Base-by-base conservation (phyloP, 2,329 filamentous ascomycete species). In the Cladophialophora immunda region DNA sequence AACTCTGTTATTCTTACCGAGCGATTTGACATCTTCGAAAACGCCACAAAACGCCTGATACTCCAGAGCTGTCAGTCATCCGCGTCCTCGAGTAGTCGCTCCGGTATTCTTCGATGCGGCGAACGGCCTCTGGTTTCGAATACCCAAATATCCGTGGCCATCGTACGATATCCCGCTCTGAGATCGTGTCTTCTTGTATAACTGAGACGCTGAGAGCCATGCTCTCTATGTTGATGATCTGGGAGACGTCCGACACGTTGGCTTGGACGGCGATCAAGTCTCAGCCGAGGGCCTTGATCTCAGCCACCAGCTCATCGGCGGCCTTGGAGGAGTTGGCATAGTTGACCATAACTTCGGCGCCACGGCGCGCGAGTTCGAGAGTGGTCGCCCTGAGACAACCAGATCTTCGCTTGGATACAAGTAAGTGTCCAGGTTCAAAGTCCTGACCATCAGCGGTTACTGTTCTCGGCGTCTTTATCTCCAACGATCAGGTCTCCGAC, bases 31-130 rank as follows among this genome's bases (percentile, higher is more conserved):
- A 0, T 88, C 85, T 58, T 76, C 75, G 1, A 80, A 77, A 0
- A 87, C 84, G 4, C 94, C 93, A 75, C 94, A 98, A 75, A 98
- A 97, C 60, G 90, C 88, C 0, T 91, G 85, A 76, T 98, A 98
- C 75, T 97, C 92, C 55, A 94, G 81, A 79, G 77, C 5, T 76
- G 59, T 79, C 74, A 0, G 77, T 75, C 34, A 80, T 71, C 25
- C 76, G 74, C 5, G 71, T 73, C 8, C 77, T 73, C 6, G 74
- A 74, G 5, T 77, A 69, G 58, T 81, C 72, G 8, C 68, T 71
- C n/a, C 76, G 75, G 41, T 80, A 75, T 1, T 72, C 58, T 32
- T 75, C 71, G 53, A 81, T 78, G 0, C 72, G 69, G 3, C 76
- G 71, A 4, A 75, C 56, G 5, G 78, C 78, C 41, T 79, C 76